Evolutionary conservation across 2,329 filamentous ascomycete species (phyloP).

Genomic region (Fusarium praegraminearum): DNA sequence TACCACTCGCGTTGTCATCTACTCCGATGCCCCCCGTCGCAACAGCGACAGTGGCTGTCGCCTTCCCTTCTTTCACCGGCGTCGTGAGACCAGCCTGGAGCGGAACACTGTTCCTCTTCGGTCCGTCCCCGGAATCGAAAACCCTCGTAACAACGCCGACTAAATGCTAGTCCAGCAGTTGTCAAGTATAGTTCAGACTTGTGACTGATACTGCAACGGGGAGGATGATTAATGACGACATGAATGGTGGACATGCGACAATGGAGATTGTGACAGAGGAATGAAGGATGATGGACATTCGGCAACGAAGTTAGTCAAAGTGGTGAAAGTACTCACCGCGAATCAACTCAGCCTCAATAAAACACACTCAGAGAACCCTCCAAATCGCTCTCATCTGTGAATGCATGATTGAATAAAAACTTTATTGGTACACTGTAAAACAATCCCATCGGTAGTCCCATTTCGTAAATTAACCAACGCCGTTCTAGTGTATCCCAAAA

Average conservation of each 20-base stretch:
- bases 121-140: background rate
- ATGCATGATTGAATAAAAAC: background rate
- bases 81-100: background rate
- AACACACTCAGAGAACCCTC: background rate
- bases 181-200: background rate
- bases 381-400: background rate
- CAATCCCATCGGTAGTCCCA: conserved; percentile 17
- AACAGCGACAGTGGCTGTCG: background rate
- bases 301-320: background rate
- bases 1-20: background rate
- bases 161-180: background rate
- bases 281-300: background rate
- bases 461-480: conserved; percentile 32
- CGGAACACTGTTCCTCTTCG: background rate
- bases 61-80: background rate
- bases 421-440: conserved; percentile 25
- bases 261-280: background rate
- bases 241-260: background rate
- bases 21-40: background rate
- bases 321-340: background rate
- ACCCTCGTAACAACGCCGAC: background rate
- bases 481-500: conserved; percentile 37
- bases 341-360: background rate
- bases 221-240: too few relatives aligned
- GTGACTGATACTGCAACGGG: background rate